A percentile compares a stretch with the other conserved stretches of the same genome.
phyloP scores from a whole-genome alignment of 768 basidiomycete species.

The Tricholomella constricta region DNA sequence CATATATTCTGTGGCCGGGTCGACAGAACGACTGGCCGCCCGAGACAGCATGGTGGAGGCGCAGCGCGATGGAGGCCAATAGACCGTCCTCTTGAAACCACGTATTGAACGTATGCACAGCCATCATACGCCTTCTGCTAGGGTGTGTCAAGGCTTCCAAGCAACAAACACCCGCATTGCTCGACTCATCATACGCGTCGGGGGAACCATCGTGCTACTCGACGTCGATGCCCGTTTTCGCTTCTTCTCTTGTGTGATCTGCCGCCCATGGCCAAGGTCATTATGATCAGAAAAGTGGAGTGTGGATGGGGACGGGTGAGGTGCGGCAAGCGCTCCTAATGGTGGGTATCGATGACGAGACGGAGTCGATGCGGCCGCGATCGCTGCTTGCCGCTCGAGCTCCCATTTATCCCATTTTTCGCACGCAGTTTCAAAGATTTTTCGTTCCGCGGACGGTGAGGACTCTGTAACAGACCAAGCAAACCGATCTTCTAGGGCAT shows the following conservation, averaged over 20 bases:
- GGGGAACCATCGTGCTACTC: conserved; percentile 21
- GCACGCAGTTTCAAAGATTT: conserved; percentile 58
- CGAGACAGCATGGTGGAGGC: too few relatives aligned
- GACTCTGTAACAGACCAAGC: conserved; percentile 46
- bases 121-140: too few relatives aligned
- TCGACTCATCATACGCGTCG: conserved; percentile 49
- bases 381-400: conserved; percentile 26
- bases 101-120: too few relatives aligned
- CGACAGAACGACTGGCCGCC: too few relatives aligned
- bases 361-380: too few relatives aligned
- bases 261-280: not conserved
- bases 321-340: not conserved
- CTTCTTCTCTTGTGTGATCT: conserved; percentile 1
- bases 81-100: too few relatives aligned
- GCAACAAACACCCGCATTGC: conserved; percentile 56
- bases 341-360: not conserved
- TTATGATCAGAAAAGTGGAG: not conserved
- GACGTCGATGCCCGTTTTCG: conserved; percentile 9
- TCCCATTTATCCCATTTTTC: conserved; percentile 57
- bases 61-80: too few relatives aligned
- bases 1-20: too few relatives aligned
- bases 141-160: conserved; percentile 51
- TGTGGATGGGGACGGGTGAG: not conserved
- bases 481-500: conserved; percentile 49
- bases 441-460: conserved; percentile 49